Base-by-base conservation (phyloP, 1,139 yeast species). In the Saccharomyces hybrid region DNA sequence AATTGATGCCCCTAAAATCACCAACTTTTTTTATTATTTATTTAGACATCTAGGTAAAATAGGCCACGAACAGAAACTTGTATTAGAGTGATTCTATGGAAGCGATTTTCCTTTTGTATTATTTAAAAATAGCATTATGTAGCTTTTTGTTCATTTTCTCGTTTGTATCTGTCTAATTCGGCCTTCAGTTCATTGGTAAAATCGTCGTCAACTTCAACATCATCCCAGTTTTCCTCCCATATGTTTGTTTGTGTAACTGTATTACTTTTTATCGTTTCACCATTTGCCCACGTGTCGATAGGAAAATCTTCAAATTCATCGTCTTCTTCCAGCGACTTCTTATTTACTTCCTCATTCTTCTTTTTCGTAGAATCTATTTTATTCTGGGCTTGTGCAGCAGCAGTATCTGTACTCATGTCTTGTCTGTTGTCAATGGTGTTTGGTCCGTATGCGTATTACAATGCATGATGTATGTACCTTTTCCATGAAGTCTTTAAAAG, bases 181-280 rank as follows among this genome's bases (percentile, higher is more conserved):
- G 72, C 74, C 78, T 84, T 80, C 68, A 90, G 77, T 63, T 79
- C 82, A 57, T 78, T 78, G 31, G 93, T 82, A 70, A 90, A 90
- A 60, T 87, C 88, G 68, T 88, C 97, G 59, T 86, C 91, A 55
- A 85, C 85, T 65, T 89, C 96, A 58, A 85, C 95, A 67, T 88
- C 97, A 63, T 90, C 97, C 97, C 97, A 90, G 68, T 88, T 91
- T 70, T 90, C 96, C 67, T 90, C 96, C 97, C 97, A 90, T 56
- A 89, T 78, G 60, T 81, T 82, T 74, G 61, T 74, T 67, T 59
- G 74, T 58, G 67, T 69, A 50, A 70, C 72, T 11, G 66, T 55
- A 11, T 62, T 57, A 14, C 60, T 65, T 41, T 59, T 62, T n/a
- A 79, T 67, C 8, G 80, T 69, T 47, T 79, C 78, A 46, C 73